phyloP scores from a whole-genome alignment of 1,284 basidiomycete species.

The Rhizoctonia solani region DNA sequence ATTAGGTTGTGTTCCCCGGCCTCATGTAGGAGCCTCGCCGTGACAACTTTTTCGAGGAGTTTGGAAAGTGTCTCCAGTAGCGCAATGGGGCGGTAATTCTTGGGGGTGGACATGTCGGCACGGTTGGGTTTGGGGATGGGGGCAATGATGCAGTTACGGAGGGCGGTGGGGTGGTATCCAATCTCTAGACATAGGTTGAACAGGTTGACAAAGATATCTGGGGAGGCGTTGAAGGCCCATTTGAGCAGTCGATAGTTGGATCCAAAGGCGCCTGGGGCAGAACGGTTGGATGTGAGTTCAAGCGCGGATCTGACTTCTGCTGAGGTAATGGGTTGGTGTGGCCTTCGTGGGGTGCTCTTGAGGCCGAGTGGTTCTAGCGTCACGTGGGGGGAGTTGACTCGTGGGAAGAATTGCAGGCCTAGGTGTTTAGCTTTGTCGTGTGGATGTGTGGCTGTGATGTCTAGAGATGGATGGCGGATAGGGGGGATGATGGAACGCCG shows the following conservation, averaged over 20 bases:
- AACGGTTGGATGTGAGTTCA: conserved; percentile 33
- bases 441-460: too few species aligned
- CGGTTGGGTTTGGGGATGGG: conserved; percentile 51
- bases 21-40: conserved; percentile 41
- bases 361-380: too few species aligned
- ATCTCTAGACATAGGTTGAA: not conserved
- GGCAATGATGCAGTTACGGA: conserved; percentile 43
- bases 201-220: not conserved
- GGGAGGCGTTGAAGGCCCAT: conserved; percentile 39
- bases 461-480: too few species aligned
- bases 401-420: too few species aligned
- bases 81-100: conserved; percentile 50
- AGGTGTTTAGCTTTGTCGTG: too few species aligned
- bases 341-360: too few species aligned
- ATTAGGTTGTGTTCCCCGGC: conserved; percentile 42
- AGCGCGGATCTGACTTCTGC: conserved; percentile 37
- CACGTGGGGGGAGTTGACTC: too few species aligned
- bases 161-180: conserved; percentile 27
- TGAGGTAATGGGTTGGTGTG: too few species aligned
- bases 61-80: conserved; percentile 49
- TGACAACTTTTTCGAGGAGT: conserved; percentile 43
- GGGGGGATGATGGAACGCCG: too few species aligned
- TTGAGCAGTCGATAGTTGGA: conserved; percentile 35
- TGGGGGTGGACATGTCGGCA: conserved; percentile 46
- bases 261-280: conserved; percentile 39